phyloP scores from a whole-genome alignment of 352 stramenopile genomes.

The Thalassiosira livingstoniorum region DNA sequence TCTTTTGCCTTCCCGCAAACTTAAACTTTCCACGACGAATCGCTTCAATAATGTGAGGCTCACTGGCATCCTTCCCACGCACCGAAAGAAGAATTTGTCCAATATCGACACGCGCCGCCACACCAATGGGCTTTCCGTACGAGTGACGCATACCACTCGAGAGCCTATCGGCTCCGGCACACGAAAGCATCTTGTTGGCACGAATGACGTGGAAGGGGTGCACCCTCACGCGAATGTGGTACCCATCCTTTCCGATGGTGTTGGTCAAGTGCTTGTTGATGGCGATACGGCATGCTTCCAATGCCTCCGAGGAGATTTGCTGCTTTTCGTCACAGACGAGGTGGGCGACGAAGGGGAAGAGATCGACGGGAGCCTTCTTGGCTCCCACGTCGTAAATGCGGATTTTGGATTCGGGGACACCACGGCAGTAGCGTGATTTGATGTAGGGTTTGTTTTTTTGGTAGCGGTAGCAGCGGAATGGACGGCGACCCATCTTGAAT shows the following conservation, averaged over 20 bases:
- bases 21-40: slow-evolving; percentile 99
- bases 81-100: slow-evolving; percentile 98
- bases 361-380: slow-evolving; percentile 97
- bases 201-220: slow-evolving; percentile 99
- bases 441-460: slow-evolving; percentile 99
- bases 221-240: slow-evolving; percentile 99
- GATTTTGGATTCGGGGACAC: slow-evolving; percentile 98
- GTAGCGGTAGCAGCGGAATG: slow-evolving; percentile 99
- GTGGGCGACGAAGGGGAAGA: slow-evolving; percentile 99
- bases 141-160: slow-evolving; percentile 98
- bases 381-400: slow-evolving; percentile 99
- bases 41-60: slow-evolving; percentile 94
- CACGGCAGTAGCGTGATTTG: slow-evolving; percentile 99
- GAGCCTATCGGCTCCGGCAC: slow-evolving; percentile 97
- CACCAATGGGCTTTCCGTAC: slow-evolving; percentile 98
- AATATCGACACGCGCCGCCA: slow-evolving; percentile 98
- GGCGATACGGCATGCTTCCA: slow-evolving; percentile 98
- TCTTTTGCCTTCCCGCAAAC: slow-evolving; percentile 99
- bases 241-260: slow-evolving; percentile 97
- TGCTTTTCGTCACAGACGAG: slow-evolving; percentile 93
- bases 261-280: slow-evolving; percentile 99
- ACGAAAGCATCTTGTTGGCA: slow-evolving; percentile 99
- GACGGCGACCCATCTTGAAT: slow-evolving; percentile 89
- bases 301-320: slow-evolving; percentile 95
- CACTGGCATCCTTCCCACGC: slow-evolving; percentile 95